These are phyloP conservation scores for Diplodia sapinea DNA, from an alignment of 2,329 filamentous ascomycete species.

Conservation along the genomic window DNA sequence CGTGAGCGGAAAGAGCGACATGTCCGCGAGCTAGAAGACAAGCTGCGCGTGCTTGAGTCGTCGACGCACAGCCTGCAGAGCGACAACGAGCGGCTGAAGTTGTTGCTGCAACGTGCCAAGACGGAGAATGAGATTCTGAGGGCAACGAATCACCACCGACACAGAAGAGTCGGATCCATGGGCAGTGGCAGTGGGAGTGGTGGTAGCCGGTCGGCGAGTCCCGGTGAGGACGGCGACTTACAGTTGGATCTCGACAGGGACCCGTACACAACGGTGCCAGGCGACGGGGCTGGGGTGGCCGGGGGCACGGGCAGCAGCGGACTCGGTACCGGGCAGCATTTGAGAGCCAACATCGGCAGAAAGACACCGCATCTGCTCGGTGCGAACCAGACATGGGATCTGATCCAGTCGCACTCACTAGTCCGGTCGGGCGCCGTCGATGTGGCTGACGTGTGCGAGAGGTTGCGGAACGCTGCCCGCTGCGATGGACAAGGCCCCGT, in stretches of 20 bases:
- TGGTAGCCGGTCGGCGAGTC: not conserved
- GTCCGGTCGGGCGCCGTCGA: conserved; percentile 81
- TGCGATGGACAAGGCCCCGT: conserved; percentile 88
- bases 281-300: not conserved
- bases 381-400: conserved; percentile 84
- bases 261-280: conserved; percentile 18
- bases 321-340: conserved; percentile 49
- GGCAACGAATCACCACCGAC: conserved; percentile 57
- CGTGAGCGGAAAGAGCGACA: conserved; percentile 94
- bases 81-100: conserved; percentile 86
- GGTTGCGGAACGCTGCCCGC: conserved; percentile 73
- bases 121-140: conserved; percentile 94
- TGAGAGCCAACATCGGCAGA: conserved; percentile 42
- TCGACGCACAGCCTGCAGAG: conserved; percentile 73
- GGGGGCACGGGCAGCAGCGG: not conserved
- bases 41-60: conserved; percentile 77
- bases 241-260: conserved; percentile 7
- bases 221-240: conserved; percentile 6
- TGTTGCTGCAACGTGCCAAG: conserved; percentile 79
- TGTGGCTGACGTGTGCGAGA: conserved; percentile 78
- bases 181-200: conserved; percentile 3
- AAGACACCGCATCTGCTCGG: conserved; percentile 60
- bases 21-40: conserved; percentile 89
- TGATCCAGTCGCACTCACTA: conserved; percentile 80
- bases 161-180: not conserved